Conservation (phyloP, 805 yeast genomes). For the Lachancea quebecensis region DNA sequence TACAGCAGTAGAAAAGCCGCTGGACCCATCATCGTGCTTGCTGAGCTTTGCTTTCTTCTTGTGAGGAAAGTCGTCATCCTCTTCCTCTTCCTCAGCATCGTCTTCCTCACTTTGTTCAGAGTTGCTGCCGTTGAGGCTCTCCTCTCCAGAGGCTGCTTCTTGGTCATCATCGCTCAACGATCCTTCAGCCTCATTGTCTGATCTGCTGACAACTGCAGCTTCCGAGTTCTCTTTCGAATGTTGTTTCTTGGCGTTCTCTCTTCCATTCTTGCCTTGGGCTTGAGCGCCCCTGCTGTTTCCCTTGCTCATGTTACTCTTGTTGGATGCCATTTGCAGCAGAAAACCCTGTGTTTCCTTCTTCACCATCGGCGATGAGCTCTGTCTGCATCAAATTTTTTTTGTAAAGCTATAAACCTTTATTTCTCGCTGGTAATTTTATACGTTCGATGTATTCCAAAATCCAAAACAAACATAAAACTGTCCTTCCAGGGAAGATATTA, state of each 20-base stretch:
- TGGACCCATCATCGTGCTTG: conserved; percentile 62
- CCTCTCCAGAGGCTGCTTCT: conserved; percentile 5
- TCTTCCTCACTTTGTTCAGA: conserved; percentile 15
- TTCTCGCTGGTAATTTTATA: too few species aligned
- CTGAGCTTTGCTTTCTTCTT: conserved; percentile 51
- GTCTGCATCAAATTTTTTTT: conserved; percentile 10
- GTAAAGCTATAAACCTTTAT: background rate
- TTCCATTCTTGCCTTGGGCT: background rate
- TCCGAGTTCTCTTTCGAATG: too few species aligned
- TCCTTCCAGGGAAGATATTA: conserved; percentile 1
- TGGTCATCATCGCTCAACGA: background rate
- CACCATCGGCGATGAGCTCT: conserved; percentile 4
- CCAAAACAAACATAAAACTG: too few species aligned
- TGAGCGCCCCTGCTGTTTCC: background rate
- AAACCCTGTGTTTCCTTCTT: too few species aligned
- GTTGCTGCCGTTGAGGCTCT: conserved; percentile 10
- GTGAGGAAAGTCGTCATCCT: conserved; percentile 37
- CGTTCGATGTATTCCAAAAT: too few species aligned
- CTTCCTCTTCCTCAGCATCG: conserved; percentile 25
- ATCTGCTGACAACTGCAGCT: too few species aligned
- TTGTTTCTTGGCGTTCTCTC: background rate
- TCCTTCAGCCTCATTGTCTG: too few species aligned
- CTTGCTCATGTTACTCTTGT: background rate
- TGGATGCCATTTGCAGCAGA: background rate
- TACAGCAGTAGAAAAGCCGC: conserved; percentile 73